These are phyloP conservation scores for Alternaria incomplexa DNA, from an alignment of 2,329 filamentous ascomycete species.

Conservation along the genomic window DNA sequence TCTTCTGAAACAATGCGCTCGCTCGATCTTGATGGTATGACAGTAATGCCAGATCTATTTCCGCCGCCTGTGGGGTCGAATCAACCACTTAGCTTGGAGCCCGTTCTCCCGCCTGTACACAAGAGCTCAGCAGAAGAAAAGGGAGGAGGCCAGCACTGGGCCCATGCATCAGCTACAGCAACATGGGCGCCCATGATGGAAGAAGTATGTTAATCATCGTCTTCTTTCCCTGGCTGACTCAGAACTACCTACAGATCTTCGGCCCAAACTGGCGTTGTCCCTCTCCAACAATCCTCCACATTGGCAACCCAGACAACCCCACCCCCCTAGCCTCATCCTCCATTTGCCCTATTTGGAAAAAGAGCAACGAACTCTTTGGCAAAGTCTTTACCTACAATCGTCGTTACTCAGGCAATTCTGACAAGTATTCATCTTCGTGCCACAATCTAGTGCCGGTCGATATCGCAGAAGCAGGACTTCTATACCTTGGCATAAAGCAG, in stretches of 20 bases:
- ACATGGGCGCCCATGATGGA: constrained; percentile 38
- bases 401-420: neutral
- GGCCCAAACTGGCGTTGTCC: constrained; percentile 38
- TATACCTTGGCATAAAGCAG: constrained; percentile 38
- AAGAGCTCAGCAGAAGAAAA: constrained; percentile 17
- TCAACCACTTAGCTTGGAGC: constrained; percentile 9
- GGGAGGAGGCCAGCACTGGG: constrained; percentile 18
- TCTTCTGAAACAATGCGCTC: constrained; percentile 4
- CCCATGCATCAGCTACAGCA: constrained; percentile 26
- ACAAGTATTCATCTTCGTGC: neutral
- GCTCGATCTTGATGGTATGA: constrained; percentile 45
- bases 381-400: constrained; percentile 29
- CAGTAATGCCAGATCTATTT: constrained; percentile 22
- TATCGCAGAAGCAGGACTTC: constrained; percentile 32
- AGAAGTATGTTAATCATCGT: constrained; percentile 19
- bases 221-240: neutral
- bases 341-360: constrained; percentile 37
- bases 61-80: constrained; percentile 1
- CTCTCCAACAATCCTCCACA: constrained; percentile 38
- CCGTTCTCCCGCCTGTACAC: constrained; percentile 22
- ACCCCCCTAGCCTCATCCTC: constrained; percentile 6
- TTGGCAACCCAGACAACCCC: constrained; percentile 24
- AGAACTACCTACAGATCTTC: constrained; percentile 27
- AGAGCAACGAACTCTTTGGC: constrained; percentile 39
- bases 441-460: neutral